Base-by-base conservation (phyloP, 83 land plant genomes). In the Diphasiastrum complanatum region DNA sequence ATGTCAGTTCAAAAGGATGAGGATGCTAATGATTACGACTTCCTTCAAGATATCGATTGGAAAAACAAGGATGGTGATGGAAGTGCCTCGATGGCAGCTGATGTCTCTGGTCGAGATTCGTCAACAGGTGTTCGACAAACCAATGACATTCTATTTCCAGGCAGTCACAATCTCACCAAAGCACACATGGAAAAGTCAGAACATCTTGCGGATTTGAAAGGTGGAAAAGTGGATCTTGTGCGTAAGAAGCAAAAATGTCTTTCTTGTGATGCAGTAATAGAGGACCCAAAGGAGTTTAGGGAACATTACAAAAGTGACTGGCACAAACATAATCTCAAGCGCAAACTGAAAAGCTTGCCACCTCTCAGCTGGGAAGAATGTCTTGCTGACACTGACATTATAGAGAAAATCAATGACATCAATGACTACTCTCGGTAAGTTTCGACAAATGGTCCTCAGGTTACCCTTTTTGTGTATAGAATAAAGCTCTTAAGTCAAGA, bases 291-390 rank as follows among this genome's bases (percentile, higher is more conserved):
- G 64, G 67, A 79, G 46, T 89, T 83, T 45, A 66, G 99, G 30
- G 99, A 93, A 37, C 99, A 93, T 63, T 93, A 83, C 51, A 93
- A 89, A 70, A 83, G 83, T 59, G 96, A 93, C 12, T 93, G 99
- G 96, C 99, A 93, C 69, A 88, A 83, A 71, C 99, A 93, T 64
- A 93, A 93, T 47, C 38, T 93, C 60, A 89, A 78, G 51, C 71
- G 99, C 45, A 93, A 93, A 63, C 75, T 81, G 47, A 76, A 74
- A 74, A 79, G 79, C 32, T 84, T 93, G 24, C 88, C 96, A 61
- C 89, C 99, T 5, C 71, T 89, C 19, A 69, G 85, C 4, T 74
- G 72, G 5, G 99, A 93, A 45, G 96, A 93, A 62, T 89, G 99
- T 66, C 27, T 76, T 48, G 71, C 69, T 56, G 96, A 85, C 56